phyloP scores from a whole-genome alignment of 2,329 filamentous ascomycete species.

The Beauveria varroae region DNA sequence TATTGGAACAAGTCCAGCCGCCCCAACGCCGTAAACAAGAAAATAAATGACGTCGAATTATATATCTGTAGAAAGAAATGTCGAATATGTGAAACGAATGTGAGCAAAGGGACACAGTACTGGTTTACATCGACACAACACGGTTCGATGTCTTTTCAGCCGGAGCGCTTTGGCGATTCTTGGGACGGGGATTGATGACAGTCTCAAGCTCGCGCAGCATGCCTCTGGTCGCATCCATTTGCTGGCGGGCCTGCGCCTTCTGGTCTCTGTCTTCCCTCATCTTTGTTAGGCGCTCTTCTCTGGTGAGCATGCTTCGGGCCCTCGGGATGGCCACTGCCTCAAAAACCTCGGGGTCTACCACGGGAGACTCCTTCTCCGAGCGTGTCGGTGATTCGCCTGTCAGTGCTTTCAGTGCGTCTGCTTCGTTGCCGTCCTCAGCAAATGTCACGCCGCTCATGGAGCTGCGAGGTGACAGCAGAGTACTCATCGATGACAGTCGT shows the following conservation, averaged over 20 bases:
- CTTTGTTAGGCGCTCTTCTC: constrained; percentile 80
- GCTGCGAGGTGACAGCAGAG: constrained; percentile 48
- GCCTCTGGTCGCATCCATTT: constrained; percentile 71
- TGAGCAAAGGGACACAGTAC: neutral
- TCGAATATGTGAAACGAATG: constrained; percentile 8
- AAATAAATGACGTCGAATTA: neutral
- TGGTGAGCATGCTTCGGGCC: constrained; percentile 62
- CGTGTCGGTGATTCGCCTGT: constrained; percentile 60
- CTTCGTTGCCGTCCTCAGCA: constrained; percentile 43
- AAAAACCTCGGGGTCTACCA: constrained; percentile 72
- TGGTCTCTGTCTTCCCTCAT: constrained; percentile 80
- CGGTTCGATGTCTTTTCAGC: constrained; percentile 24
- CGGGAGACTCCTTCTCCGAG: constrained; percentile 47
- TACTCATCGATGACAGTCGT: constrained; percentile 55
- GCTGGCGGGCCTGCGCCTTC: constrained; percentile 64
- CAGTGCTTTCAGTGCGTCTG: constrained; percentile 65
- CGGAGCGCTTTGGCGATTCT: constrained; percentile 30
- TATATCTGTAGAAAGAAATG: neutral
- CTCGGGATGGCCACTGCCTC: constrained; percentile 76
- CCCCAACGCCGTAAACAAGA: neutral
- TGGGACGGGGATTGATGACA: constrained; percentile 58
- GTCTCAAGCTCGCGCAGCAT: constrained; percentile 93
- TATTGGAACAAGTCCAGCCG: neutral
- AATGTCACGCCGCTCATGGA: constrained; percentile 63
- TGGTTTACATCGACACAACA: constrained; percentile 35